Percentiles rank a stretch among this genome's conserved stretches.
phyloP scores from a whole-genome alignment of 768 basidiomycete species.

The Boletellus emodensis region DNA sequence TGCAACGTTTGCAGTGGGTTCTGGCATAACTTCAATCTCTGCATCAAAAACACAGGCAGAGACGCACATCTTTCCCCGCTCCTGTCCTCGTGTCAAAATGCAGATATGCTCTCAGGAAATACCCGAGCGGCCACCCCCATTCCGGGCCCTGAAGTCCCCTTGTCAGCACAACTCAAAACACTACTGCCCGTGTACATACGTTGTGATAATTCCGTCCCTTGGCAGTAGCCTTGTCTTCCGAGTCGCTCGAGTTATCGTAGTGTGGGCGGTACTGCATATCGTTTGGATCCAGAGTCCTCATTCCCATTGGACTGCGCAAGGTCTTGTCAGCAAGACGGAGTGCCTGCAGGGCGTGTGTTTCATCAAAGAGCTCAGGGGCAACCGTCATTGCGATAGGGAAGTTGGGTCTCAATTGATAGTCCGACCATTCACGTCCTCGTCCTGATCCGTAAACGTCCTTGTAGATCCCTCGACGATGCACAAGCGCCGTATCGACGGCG shows the following conservation, averaged over 20 bases:
- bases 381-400: slow-evolving; percentile 97
- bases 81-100: slow-evolving; percentile 77
- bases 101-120: slow-evolving; percentile 91
- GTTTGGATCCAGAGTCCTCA: slow-evolving; percentile 89
- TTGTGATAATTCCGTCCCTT: slow-evolving; percentile 96
- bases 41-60: background rate
- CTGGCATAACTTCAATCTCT: slow-evolving; percentile 34
- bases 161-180: slow-evolving; percentile 11
- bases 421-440: slow-evolving; percentile 85
- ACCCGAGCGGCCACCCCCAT: slow-evolving; percentile 95
- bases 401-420: slow-evolving; percentile 93
- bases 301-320: slow-evolving; percentile 85
- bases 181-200: slow-evolving; percentile 37
- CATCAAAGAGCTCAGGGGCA: slow-evolving; percentile 91
- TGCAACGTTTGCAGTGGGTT: slow-evolving; percentile 71
- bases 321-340: slow-evolving; percentile 76
- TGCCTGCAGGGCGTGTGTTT: slow-evolving; percentile 72
- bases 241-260: slow-evolving; percentile 95
- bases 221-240: slow-evolving; percentile 74
- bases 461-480: slow-evolving; percentile 94
- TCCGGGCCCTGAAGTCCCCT: slow-evolving; percentile 65
- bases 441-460: slow-evolving; percentile 97
- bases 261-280: slow-evolving; percentile 87
- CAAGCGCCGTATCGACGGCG: slow-evolving; percentile 60
- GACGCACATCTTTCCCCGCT: slow-evolving; percentile 60